These are phyloP conservation scores for Trichoderma breve DNA, from an alignment of 2,329 filamentous ascomycete genomes.

Conservation along the genomic window DNA sequence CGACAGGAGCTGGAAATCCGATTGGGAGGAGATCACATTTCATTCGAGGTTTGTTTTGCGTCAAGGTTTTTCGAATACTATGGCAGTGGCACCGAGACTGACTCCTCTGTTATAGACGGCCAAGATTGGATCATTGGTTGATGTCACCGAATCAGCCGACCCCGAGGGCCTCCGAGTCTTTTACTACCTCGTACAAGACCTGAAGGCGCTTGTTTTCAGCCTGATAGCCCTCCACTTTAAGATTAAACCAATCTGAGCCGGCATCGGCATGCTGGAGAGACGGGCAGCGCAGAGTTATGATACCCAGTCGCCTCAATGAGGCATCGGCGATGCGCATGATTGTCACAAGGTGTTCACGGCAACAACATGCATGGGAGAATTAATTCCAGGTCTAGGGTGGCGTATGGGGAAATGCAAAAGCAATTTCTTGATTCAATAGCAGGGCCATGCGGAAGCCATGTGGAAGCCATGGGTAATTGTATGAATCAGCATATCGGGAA, in stretches of 20 bases:
- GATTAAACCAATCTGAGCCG: constrained; percentile 69
- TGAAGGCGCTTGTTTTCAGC: constrained; percentile 95
- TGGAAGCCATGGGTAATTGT: background rate
- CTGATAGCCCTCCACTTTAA: constrained; percentile 97
- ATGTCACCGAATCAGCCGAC: constrained; percentile 93
- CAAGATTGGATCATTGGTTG: constrained; percentile 94
- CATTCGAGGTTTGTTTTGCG: constrained; percentile 72
- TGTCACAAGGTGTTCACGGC: background rate
- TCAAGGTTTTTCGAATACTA: background rate
- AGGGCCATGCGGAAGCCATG: background rate
- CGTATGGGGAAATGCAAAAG: constrained; percentile 5
- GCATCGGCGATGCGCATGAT: background rate
- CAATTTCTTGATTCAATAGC: background rate
- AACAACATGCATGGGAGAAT: background rate
- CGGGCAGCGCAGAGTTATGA: constrained; percentile 14
- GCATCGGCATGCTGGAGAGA: constrained; percentile 26
- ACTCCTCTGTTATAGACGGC: constrained; percentile 66
- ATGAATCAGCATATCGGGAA: background rate
- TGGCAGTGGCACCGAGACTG: background rate
- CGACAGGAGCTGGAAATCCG: constrained; percentile 95
- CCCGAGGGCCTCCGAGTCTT: constrained; percentile 95
- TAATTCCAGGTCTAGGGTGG: background rate
- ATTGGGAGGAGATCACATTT: constrained; percentile 92
- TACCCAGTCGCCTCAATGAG: constrained; percentile 13
- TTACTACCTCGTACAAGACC: constrained; percentile 96